These are phyloP conservation scores for Brassica napus DNA, from an alignment of 345 rosid species.

Conservation along the genomic window DNA sequence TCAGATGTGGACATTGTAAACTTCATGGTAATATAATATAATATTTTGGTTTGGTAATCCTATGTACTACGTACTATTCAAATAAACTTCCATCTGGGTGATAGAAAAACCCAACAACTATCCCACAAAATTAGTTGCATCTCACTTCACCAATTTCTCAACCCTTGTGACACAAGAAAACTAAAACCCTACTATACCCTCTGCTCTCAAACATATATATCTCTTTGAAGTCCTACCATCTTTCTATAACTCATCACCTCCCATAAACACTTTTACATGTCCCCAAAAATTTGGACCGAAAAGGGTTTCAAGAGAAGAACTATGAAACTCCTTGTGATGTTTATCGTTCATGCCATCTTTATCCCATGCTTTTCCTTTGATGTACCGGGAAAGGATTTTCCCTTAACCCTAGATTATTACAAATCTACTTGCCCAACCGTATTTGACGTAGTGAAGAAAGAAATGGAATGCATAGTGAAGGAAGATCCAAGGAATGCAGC, in stretches of 20 bases:
- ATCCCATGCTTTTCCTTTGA: constrained; percentile 25
- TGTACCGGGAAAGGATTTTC: constrained; percentile 43
- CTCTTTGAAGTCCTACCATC: constrained; percentile 22
- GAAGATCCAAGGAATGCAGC: constrained; percentile 90
- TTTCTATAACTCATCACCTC: constrained; percentile 11
- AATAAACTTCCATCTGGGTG: constrained; percentile 20
- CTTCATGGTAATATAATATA: constrained; percentile 3
- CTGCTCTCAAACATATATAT: constrained; percentile 31
- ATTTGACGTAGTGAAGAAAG: constrained; percentile 67
- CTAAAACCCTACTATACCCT: constrained; percentile 10
- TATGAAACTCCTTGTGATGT: constrained; percentile 34
- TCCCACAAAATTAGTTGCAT: constrained; percentile 41
- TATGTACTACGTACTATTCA: not conserved
- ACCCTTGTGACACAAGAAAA: constrained; percentile 36
- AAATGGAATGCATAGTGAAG: constrained; percentile 86
- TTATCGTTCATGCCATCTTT: constrained; percentile 35
- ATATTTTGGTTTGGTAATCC: not conserved
- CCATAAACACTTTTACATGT: not conserved
- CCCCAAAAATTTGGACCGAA: not conserved
- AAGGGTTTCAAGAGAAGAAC: constrained; percentile 21
- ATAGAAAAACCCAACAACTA: constrained; percentile 41
- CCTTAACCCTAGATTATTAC: constrained; percentile 71
- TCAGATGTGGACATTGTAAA: not conserved
- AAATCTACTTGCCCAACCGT: constrained; percentile 63
- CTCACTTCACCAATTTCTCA: constrained; percentile 36